Conservation (phyloP, 139 green algal species). For the Ettlia oleoabundans region DNA sequence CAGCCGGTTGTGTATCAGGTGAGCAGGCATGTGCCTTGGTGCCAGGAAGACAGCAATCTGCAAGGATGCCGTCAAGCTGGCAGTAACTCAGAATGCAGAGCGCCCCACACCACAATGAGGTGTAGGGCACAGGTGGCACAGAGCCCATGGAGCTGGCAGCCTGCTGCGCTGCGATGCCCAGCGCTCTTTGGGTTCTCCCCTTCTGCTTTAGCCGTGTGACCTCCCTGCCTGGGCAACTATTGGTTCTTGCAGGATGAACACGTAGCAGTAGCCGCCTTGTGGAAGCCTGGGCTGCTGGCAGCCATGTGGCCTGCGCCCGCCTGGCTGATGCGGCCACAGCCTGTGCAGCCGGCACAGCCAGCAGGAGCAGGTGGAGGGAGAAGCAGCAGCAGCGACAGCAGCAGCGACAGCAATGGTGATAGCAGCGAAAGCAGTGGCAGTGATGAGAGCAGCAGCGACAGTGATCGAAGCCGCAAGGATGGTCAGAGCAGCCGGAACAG, state of each 20-base stretch:
- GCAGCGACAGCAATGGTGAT: constrained; percentile 1
- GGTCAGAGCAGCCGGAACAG: constrained; percentile 6
- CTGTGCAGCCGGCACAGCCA: neutral
- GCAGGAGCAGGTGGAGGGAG: neutral
- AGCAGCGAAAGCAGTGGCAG: neutral
- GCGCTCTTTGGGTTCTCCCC: too few species aligned
- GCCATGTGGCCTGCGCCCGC: constrained; percentile 39
- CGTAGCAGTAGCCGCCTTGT: constrained; percentile 57
- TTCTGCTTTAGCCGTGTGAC: too few species aligned
- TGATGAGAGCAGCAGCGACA: constrained; percentile 1
- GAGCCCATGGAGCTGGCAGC: too few species aligned
- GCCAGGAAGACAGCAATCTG: neutral
- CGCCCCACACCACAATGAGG: too few species aligned
- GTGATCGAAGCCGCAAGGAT: too few species aligned
- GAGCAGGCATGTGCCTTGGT: neutral
- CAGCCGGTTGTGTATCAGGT: constrained; percentile 27
- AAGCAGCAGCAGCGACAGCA: constrained; percentile 5
- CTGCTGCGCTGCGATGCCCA: neutral
- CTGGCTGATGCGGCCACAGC: constrained; percentile 34
- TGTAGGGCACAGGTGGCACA: too few species aligned
- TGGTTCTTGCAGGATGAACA: constrained; percentile 49
- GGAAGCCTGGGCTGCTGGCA: constrained; percentile 4
- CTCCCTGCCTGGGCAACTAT: too few species aligned
- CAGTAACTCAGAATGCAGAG: neutral
- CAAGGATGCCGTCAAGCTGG: neutral